phyloP scores from a whole-genome alignment of 305 asterid species.

The Ajuga reptans region DNA sequence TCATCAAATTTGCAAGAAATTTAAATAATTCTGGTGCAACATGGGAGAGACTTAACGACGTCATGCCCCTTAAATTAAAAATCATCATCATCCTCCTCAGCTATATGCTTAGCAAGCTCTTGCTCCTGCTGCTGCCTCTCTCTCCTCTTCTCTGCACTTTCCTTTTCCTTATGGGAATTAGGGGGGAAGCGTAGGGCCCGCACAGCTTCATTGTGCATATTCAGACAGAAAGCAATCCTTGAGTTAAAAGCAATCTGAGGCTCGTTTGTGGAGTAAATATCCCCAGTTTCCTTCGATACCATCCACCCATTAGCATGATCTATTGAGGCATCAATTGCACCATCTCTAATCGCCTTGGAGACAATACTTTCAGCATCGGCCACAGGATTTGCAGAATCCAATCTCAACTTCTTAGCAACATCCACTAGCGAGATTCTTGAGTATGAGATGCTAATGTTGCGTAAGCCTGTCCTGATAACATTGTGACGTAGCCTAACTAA shows the following conservation, averaged over 20 bases:
- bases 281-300: constrained; percentile 86
- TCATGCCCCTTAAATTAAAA: constrained; percentile 32
- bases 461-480: constrained; percentile 80
- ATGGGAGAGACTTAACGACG: too few species aligned
- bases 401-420: constrained; percentile 73
- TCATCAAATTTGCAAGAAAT: too few species aligned
- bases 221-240: constrained; percentile 78
- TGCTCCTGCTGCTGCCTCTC: constrained; percentile 94
- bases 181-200: constrained; percentile 89
- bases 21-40: too few species aligned
- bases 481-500: constrained; percentile 84
- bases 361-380: constrained; percentile 96
- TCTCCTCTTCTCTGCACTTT: constrained; percentile 79
- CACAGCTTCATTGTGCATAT: constrained; percentile 90
- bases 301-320: constrained; percentile 89
- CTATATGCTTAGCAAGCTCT: constrained; percentile 90
- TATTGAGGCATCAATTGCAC: constrained; percentile 83
- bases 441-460: constrained; percentile 87
- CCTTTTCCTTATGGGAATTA: constrained; percentile 83
- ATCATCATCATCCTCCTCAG: constrained; percentile 92
- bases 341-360: constrained; percentile 83
- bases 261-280: constrained; percentile 83
- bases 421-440: constrained; percentile 74
- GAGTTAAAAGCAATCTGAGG: constrained; percentile 88
- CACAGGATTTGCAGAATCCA: constrained; percentile 74